Conservation (phyloP, 2,329 filamentous ascomycete genomes). For the Aspergillus neoniger region DNA sequence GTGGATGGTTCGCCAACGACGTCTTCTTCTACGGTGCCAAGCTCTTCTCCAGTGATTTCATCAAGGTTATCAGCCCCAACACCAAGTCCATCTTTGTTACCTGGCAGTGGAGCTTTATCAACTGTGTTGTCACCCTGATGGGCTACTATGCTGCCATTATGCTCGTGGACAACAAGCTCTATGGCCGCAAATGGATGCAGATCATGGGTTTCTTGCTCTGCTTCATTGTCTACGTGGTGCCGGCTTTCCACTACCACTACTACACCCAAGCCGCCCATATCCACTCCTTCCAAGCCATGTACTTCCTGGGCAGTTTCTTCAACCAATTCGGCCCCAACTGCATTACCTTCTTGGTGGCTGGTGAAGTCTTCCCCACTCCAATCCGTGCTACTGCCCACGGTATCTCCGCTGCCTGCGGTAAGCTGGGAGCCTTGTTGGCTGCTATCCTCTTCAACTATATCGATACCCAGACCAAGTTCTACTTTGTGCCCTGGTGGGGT, state of each 20-base stretch:
- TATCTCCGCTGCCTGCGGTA: slow-evolving; percentile 87
- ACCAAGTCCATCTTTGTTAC: slow-evolving; percentile 1
- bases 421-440: slow-evolving; percentile 81
- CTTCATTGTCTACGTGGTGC: slow-evolving; percentile 8
- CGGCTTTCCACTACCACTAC: slow-evolving; percentile 7
- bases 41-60: slow-evolving; percentile 8
- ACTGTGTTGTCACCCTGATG: not conserved
- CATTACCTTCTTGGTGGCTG: slow-evolving; percentile 91
- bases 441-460: slow-evolving; percentile 9
- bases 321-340: slow-evolving; percentile 71
- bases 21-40: slow-evolving; percentile 8
- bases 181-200: slow-evolving; percentile 8
- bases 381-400: slow-evolving; percentile 91
- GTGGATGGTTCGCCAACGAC: slow-evolving; percentile 10
- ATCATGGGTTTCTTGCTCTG: slow-evolving; percentile 8
- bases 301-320: slow-evolving; percentile 10
- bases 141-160: slow-evolving; percentile 3
- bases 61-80: slow-evolving; percentile 2
- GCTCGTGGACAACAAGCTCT: slow-evolving; percentile 9
- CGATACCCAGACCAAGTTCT: slow-evolving; percentile 9
- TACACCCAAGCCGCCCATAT: slow-evolving; percentile 4
- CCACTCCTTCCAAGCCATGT: slow-evolving; percentile 9
- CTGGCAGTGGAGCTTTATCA: slow-evolving; percentile 9
- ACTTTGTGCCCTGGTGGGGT: slow-evolving; percentile 8
- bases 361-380: slow-evolving; percentile 89